These are phyloP conservation scores for Sabuloglossum arenarium DNA, from an alignment of 495 filamentous ascomycete genomes.

Conservation along the genomic window DNA sequence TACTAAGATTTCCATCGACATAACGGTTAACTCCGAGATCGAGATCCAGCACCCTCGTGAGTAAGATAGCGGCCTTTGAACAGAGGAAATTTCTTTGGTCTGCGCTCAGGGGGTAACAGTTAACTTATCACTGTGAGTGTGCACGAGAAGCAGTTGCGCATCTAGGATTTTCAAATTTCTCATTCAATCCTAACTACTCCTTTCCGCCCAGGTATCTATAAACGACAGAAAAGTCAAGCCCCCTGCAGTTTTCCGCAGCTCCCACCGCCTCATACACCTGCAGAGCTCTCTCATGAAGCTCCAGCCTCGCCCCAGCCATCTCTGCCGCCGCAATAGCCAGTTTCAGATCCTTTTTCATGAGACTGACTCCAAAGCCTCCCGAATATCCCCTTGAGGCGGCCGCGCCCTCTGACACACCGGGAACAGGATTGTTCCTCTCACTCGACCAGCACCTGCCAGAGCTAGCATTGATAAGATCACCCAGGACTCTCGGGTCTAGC, in stretches of 20 bases:
- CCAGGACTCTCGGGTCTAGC: conserved; percentile 57
- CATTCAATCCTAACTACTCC: conserved; percentile 15
- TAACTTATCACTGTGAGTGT: too few species aligned
- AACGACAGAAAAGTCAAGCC: conserved; percentile 70
- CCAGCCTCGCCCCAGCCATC: conserved; percentile 42
- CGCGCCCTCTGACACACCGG: conserved; percentile 53
- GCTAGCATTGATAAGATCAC: conserved; percentile 62
- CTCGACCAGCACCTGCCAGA: conserved; percentile 83
- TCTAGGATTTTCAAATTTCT: neutral
- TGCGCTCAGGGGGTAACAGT: too few species aligned
- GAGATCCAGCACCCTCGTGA: too few species aligned
- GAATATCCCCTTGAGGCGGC: conserved; percentile 54
- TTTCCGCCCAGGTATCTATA: conserved; percentile 48
- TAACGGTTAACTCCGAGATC: too few species aligned
- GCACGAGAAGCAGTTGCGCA: too few species aligned
- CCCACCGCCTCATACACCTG: conserved; percentile 48
- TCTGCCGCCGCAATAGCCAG: conserved; percentile 54
- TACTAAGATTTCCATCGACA: too few species aligned
- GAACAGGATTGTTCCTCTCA: conserved; percentile 82
- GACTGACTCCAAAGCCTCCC: conserved; percentile 61
- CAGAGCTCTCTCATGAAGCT: conserved; percentile 38
- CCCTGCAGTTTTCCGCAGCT: conserved; percentile 32
- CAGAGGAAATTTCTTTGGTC: too few species aligned
- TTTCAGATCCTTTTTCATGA: conserved; percentile 72
- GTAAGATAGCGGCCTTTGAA: too few species aligned